phyloP scores from a whole-genome alignment of 2,329 filamentous ascomycete species.

The Tolypocladium guangdongense region DNA sequence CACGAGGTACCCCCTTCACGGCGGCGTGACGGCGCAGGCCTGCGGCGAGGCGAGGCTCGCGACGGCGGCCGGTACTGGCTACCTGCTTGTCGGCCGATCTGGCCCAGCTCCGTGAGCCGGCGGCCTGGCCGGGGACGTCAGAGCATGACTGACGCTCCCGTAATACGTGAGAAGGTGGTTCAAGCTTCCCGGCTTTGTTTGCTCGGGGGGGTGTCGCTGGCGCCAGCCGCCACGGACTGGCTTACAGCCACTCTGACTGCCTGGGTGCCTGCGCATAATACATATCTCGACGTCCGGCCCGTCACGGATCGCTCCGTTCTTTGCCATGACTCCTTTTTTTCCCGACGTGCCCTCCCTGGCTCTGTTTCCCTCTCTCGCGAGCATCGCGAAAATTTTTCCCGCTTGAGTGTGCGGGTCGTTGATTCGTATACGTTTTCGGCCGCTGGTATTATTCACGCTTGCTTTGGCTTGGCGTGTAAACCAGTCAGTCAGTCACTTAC shows the following conservation, averaged over 20 bases:
- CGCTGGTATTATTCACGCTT: not conserved
- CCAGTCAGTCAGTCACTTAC: too few species aligned
- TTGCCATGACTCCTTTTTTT: not conserved
- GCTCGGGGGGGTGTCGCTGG: not conserved
- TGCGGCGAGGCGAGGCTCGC: not conserved
- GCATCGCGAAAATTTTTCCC: not conserved
- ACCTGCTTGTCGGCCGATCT: not conserved
- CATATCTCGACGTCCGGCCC: not conserved
- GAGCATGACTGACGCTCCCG: too few species aligned
- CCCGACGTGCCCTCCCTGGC: not conserved
- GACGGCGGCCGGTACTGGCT: not conserved
- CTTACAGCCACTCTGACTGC: not conserved
- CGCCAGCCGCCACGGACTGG: not conserved
- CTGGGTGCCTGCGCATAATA: not conserved
- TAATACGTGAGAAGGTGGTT: too few species aligned
- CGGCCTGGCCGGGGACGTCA: not conserved
- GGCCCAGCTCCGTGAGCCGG: not conserved
- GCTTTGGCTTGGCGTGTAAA: not conserved
- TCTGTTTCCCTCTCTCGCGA: not conserved
- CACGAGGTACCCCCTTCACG: not conserved
- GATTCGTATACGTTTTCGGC: not conserved
- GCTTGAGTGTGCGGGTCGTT: not conserved
- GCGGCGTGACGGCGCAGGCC: not conserved
- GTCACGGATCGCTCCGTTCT: not conserved
- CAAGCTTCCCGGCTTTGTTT: not conserved